Evolutionary conservation across 805 yeast species (phyloP), one percentile per base, ranked within the genome.

Genomic region (Helenozyma rhizophorensis): DNA sequence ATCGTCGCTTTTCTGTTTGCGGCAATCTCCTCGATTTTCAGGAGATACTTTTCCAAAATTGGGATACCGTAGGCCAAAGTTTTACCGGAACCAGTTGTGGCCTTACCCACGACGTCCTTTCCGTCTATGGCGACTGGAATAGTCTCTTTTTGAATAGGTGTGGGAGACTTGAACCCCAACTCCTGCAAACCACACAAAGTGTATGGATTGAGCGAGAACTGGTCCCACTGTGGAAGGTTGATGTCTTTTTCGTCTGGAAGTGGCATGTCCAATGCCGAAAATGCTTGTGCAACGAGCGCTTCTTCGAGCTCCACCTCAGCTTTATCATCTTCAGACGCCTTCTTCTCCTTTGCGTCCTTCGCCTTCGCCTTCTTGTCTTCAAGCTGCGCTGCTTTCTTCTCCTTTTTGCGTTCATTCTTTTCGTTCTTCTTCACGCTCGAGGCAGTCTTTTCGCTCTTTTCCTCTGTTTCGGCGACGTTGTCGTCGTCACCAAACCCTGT

Each of bases 11-110:
- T 30, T 4, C 30, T 31, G 22, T 45, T 43, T 9, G 39, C 33
- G 31, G 48, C 42, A 23, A 48, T 38, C 16, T 33, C 30, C 4
- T 38, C 40, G 21, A 48, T 31, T 8, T 57, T 55, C 11, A 46
- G 36, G 13, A 78, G 47, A 37, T 75, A 72, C 38, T 70, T 74
- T 51, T 90, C 96, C 39, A 93, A 57, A 18, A 94, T 80, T 8
- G 98, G 97, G 17, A 93, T 76, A 28, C 96, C 96, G 56, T 86
- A 93, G 0, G 98, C 99, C 37, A 89, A 65, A 0, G 98, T 93
- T 55, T 93, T 93, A 70, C 98, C 98, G 1, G 96, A 85, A 56
- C 98, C 98, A 1, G 98, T 93, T 9, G 93, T 82, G 11, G 98
- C 98, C 53, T 90, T 93, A 34, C 98, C 98, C 44, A 93, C 79